A percentile compares a stretch with the other conserved stretches of the same genome.
These are phyloP conservation scores for Fusarium heterosporum DNA, from an alignment of 2,329 filamentous ascomycete species.

Conservation along the genomic window DNA sequence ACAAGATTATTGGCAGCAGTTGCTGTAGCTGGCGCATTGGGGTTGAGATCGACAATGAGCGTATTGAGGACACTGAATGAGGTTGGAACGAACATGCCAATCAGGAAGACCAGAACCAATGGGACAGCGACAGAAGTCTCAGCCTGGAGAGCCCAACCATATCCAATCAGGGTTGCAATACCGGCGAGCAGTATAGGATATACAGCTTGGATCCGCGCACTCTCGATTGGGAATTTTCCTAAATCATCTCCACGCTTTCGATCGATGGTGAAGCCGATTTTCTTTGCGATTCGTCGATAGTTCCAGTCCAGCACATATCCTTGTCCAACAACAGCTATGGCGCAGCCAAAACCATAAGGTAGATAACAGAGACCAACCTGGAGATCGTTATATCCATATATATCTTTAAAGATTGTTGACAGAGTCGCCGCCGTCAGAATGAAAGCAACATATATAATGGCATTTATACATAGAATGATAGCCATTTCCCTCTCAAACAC, in stretches of 20 bases:
- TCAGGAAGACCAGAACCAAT: constrained; percentile 66
- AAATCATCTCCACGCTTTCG: constrained; percentile 67
- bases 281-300: constrained; percentile 74
- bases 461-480: constrained; percentile 64
- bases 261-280: constrained; percentile 70
- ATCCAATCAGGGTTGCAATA: constrained; percentile 64
- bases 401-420: constrained; percentile 62
- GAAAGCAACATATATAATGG: constrained; percentile 67
- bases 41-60: constrained; percentile 72
- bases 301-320: constrained; percentile 74
- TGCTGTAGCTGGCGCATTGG: constrained; percentile 69
- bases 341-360: constrained; percentile 65
- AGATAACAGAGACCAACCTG: constrained; percentile 67
- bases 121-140: constrained; percentile 65
- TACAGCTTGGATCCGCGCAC: constrained; percentile 65
- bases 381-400: constrained; percentile 64
- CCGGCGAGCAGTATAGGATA: constrained; percentile 67
- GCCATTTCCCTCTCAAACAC: constrained; percentile 69
- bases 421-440: constrained; percentile 66
- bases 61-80: constrained; percentile 73
- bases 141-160: constrained; percentile 67
- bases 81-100: constrained; percentile 69
- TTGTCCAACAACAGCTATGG: constrained; percentile 61
- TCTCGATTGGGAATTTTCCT: constrained; percentile 65
- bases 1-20: constrained; percentile 74